Evolutionary conservation across 495 filamentous ascomycete species (phyloP).

Genomic region (Aspergillus campestris): DNA sequence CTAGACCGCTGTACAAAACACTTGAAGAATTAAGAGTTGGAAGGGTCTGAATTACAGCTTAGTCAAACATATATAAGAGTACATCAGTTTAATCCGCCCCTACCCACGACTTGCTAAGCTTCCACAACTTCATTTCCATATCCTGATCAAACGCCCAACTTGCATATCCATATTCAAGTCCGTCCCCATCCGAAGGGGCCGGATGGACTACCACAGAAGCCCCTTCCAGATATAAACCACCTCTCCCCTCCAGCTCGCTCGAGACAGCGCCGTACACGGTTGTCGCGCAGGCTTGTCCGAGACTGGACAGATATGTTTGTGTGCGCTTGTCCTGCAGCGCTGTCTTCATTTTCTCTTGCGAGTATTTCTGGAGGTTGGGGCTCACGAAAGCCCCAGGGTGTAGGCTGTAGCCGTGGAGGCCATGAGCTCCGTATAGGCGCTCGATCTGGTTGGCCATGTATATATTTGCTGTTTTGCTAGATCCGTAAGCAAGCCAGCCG

Average conservation of each 20-base stretch:
- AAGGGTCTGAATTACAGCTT: too few relatives aligned
- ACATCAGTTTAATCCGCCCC: too few relatives aligned
- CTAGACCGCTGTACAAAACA: too few relatives aligned
- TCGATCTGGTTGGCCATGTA: slow-evolving; percentile 38
- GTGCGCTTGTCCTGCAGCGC: slow-evolving; percentile 10
- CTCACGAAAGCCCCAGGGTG: slow-evolving; percentile 32
- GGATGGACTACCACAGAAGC: too few relatives aligned
- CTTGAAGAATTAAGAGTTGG: too few relatives aligned
- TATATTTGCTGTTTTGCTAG: slow-evolving; percentile 33
- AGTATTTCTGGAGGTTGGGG: slow-evolving; percentile 12
- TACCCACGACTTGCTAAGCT: too few relatives aligned
- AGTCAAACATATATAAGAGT: too few relatives aligned
- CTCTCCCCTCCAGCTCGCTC: slow-evolving; percentile 28
- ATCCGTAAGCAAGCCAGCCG: slow-evolving; percentile 26
- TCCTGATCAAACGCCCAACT: too few relatives aligned
- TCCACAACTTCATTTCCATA: too few relatives aligned
- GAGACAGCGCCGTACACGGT: slow-evolving; percentile 30
- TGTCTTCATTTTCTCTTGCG: slow-evolving; percentile 10
- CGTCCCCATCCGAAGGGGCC: too few relatives aligned
- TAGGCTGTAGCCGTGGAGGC: slow-evolving; percentile 29
- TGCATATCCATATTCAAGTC: too few relatives aligned
- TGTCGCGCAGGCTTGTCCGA: slow-evolving; percentile 33
- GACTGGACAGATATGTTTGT: slow-evolving; percentile 20
- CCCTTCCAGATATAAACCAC: slow-evolving; percentile 31
- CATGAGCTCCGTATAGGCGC: slow-evolving; percentile 24